These are phyloP conservation scores for Magnusiomyces tetraspermus DNA, from an alignment of 1,139 yeast species.

Conservation along the genomic window DNA sequence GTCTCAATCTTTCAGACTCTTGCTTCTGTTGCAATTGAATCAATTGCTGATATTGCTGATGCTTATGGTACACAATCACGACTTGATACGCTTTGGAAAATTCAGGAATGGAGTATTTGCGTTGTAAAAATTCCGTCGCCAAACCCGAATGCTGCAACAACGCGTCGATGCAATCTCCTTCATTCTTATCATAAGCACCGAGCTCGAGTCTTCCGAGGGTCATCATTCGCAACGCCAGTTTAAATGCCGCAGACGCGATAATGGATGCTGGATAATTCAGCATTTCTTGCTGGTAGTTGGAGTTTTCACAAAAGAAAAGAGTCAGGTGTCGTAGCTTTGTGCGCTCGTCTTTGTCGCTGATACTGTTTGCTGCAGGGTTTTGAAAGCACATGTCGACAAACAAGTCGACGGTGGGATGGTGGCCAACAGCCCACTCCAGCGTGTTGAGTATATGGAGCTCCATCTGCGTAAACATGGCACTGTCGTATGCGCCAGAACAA, in stretches of 20 bases:
- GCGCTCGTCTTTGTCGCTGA: conserved; percentile 12
- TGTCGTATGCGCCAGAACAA: conserved; percentile 81
- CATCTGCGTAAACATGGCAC: conserved; percentile 90
- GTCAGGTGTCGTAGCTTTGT: conserved; percentile 37
- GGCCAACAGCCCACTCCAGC: conserved; percentile 69
- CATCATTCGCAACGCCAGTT: conserved; percentile 48
- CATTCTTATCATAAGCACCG: conserved; percentile 15
- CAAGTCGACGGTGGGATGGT: conserved; percentile 42
- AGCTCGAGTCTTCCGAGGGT: conserved; percentile 11
- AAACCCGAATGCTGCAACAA: conserved; percentile 21
- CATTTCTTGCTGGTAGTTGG: conserved; percentile 63
- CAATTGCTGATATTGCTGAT: conserved; percentile 8
- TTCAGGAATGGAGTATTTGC: conserved; percentile 25
- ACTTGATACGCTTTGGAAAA: conserved; percentile 11
- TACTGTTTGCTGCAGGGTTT: conserved; percentile 13
- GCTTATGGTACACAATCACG: conserved; percentile 10
- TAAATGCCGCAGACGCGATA: conserved; percentile 59
- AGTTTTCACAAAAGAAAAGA: conserved; percentile 64
- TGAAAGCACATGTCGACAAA: conserved; percentile 27
- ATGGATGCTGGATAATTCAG: conserved; percentile 52
- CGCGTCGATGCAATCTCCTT: conserved; percentile 20
- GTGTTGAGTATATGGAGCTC: conserved; percentile 82
- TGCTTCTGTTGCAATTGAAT: conserved; percentile 6
- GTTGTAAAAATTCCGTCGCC: conserved; percentile 24
- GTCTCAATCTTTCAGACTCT: neutral